Evolutionary conservation across 1,284 basidiomycete species (phyloP), one percentile per base, ranked within the genome.

Genomic region (Chalciporus sp.): DNA sequence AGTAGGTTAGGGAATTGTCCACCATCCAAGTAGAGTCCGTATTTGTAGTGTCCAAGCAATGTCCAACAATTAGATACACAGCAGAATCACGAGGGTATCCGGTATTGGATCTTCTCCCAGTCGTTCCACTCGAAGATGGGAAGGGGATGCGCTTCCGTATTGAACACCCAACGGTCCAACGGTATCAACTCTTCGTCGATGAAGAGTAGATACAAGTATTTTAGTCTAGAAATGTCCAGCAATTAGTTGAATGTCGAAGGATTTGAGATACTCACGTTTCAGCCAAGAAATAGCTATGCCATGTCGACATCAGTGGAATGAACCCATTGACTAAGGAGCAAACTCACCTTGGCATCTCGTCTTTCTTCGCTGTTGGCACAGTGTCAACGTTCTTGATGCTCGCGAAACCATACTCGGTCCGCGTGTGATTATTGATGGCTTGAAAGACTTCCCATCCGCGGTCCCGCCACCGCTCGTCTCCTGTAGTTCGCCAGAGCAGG

Each of bases 101-200:
- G 35, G n/a, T 37, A 37, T n/a, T 37, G n/a, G n/a, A 8, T 37
- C 9, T 37, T 37, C 35, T 37, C 35, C 35, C 35, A 37, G 17
- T 37, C n/a, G 9, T 37, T 79, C 88, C 86, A 90, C 49, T 79
- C 66, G 62, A 91, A 90, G 17, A 89, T 74, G 5, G 89, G 90
- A 9, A 92, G 72, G 1, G 88, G 84, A 63, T 93, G 90, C 4
- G 89, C 90, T 70, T 93, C 93, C 4, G 92, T 95, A 67, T 93
- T 94, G 67, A 94, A 88, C 29, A 93, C 88, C 83, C 88, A 93
- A 58, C 80, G 71, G 58, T 88, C 83, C 42, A 92, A 70, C 10
- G 88, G 84, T 48, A 91, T 58, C 2, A 78, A 67, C 47, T 85
- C 83, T 35, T 81, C 76, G 43, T 84, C 79, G 37, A 68, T 69